These are phyloP conservation scores for Vigna mungo DNA, from an alignment of 306 rosid genomes.

Conservation along the genomic window DNA sequence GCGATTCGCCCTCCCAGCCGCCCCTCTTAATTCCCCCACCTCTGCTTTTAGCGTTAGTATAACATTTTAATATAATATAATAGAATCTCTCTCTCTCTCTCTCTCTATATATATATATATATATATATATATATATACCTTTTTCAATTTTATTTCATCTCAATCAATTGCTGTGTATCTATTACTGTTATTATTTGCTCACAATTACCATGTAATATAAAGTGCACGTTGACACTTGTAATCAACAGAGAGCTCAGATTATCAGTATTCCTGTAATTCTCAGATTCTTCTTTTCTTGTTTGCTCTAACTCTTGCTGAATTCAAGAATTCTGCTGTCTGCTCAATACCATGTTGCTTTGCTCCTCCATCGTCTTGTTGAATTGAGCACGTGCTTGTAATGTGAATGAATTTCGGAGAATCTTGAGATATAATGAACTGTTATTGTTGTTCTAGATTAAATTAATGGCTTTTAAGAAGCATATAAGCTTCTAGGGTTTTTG, in stretches of 20 bases:
- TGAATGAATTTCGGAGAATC: not conserved
- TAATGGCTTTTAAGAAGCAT: no score
- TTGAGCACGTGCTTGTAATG: not conserved
- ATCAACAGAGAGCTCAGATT: constrained; percentile 19
- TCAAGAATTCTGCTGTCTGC: not conserved
- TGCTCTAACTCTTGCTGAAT: not conserved
- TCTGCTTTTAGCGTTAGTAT: constrained; percentile 8
- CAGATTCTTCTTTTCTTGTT: not conserved
- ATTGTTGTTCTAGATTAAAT: no score
- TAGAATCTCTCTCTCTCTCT: no score
- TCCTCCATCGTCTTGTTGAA: no score
- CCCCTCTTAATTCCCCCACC: constrained; percentile 47
- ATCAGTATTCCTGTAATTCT: constrained; percentile 26
- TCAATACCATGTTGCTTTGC: no score
- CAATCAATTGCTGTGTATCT: not conserved
- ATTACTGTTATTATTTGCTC: not conserved
- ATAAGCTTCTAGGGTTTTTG: no score
- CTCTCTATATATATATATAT: no score
- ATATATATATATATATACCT: not conserved
- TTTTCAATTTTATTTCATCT: not conserved
- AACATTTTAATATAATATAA: not conserved
- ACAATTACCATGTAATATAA: constrained; percentile 17
- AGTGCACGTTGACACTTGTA: constrained; percentile 39
- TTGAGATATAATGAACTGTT: no score
- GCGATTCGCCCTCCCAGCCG: constrained; percentile 57